Conservation (phyloP, 768 basidiomycete genomes). For the Lentinula detonsa region DNA sequence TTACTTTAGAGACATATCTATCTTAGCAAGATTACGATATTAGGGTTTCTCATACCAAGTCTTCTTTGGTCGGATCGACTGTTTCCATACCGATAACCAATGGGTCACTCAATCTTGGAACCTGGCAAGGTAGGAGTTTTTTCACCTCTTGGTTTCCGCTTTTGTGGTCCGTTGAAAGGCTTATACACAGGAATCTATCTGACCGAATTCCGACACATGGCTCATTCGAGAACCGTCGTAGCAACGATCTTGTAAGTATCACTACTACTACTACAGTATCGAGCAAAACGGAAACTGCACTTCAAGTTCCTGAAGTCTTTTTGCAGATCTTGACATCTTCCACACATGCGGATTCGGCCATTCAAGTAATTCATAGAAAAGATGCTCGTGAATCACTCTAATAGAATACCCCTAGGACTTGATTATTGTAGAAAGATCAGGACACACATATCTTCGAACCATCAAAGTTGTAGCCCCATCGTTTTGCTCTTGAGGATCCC, state of each 20-base stretch:
- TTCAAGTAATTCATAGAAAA: background rate
- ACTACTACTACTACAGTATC: background rate
- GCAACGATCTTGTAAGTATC: slow-evolving; percentile 67
- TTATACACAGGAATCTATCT: slow-evolving; percentile 68
- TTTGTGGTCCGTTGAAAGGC: background rate
- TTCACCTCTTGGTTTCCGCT: background rate
- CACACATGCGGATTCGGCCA: background rate
- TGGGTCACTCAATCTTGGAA: slow-evolving; percentile 74
- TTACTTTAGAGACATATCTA: background rate
- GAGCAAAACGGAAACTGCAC: background rate
- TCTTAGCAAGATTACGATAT: slow-evolving; percentile 4
- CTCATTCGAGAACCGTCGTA: slow-evolving; percentile 66
- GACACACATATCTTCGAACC: too few species aligned
- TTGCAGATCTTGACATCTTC: background rate
- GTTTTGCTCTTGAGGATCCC: too few species aligned
- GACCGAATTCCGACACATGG: slow-evolving; percentile 70
- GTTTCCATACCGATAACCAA: slow-evolving; percentile 81
- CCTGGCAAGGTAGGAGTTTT: slow-evolving; percentile 76
- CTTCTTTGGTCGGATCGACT: slow-evolving; percentile 77
- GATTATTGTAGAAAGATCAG: too few species aligned
- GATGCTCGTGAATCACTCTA: background rate
- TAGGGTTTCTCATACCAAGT: slow-evolving; percentile 89
- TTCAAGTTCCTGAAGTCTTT: background rate
- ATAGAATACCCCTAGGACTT: background rate
- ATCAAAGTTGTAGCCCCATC: too few species aligned